Base-by-base conservation (phyloP, 2,329 filamentous ascomycete genomes). In the Cladosporium sp. region DNA sequence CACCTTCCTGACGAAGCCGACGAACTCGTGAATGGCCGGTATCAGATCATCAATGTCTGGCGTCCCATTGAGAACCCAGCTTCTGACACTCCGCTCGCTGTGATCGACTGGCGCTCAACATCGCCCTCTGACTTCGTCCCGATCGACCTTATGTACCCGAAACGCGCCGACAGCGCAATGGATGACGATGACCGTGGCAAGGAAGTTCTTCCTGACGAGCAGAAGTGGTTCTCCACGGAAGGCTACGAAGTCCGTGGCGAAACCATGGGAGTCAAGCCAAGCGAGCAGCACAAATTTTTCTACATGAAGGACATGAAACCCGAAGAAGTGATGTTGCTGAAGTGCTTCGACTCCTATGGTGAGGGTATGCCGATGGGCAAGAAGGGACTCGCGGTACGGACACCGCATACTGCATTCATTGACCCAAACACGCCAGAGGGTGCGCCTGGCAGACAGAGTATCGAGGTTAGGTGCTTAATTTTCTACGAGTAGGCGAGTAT, bases 391-490 rank as follows among this genome's bases (percentile, higher is more conserved):
- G 73, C 73, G 10, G 63, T 74, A 3, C 61, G 73, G 43, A 75
- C 73, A 32, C 83, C 89, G 11, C 89, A 95, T 71, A 84, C 84
- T 9, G 89, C 89, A 0, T 96, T 95, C 70, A 74, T 78, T 37
- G 86, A 95, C 66, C 85, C 87, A 2, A 74, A 84, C 55, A 89
- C 86, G 1, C 80, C 83, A 2, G 72, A 77, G 14, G 86, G 84
- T 43, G 88, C 86, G 4, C 82, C 83, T 58, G 80, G 80, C 0
- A 78, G 90, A 59, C 87, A 95, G 75, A 95, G 89, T 66, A 95
- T 95, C 65, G 90, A 95, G 69, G 86, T 95, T 14, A 77, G 90
- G 60, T 84, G 87, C 34, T 74, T 95, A 68, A 86, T 95, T 0
- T 95, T 95, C 74, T 65, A 66, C 44, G 62, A 65, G 45, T 54